These are phyloP conservation scores for Bipolaris bicolor DNA, from an alignment of 2,329 filamentous ascomycete genomes.

Conservation along the genomic window DNA sequence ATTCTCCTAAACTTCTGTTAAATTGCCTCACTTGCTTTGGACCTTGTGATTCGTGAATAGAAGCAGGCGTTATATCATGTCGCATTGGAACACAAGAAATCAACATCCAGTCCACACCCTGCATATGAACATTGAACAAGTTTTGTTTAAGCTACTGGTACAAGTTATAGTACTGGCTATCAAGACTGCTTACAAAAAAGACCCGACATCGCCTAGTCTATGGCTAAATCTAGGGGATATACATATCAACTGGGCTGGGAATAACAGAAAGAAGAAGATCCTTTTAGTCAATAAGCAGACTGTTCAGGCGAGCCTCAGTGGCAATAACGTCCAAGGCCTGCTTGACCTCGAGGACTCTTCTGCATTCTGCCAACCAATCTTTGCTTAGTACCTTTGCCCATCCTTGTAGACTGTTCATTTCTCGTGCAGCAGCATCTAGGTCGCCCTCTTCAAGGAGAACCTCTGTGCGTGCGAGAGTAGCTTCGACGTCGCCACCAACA, in stretches of 20 bases:
- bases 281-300: slow-evolving; percentile 75
- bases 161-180: slow-evolving; percentile 19
- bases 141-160: slow-evolving; percentile 18
- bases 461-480: slow-evolving; percentile 87
- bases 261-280: slow-evolving; percentile 11
- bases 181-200: slow-evolving; percentile 8
- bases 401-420: slow-evolving; percentile 90
- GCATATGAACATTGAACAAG: slow-evolving; percentile 10
- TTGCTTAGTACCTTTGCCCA: slow-evolving; percentile 95
- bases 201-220: slow-evolving; percentile 3
- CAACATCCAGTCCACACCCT: background rate
- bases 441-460: slow-evolving; percentile 91
- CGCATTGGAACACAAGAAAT: no score
- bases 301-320: slow-evolving; percentile 87
- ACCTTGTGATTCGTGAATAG: no score
- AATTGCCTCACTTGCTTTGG: no score
- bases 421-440: slow-evolving; percentile 85
- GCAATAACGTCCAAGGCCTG: slow-evolving; percentile 96
- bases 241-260: background rate
- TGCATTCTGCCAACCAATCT: slow-evolving; percentile 91
- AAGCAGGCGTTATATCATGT: no score
- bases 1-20: no score
- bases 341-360: slow-evolving; percentile 91
- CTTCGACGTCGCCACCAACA: slow-evolving; percentile 88
- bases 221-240: slow-evolving; percentile 8